These are phyloP conservation scores for Suhomyces sp. DNA, from an alignment of 805 yeast species.

Conservation along the genomic window DNA sequence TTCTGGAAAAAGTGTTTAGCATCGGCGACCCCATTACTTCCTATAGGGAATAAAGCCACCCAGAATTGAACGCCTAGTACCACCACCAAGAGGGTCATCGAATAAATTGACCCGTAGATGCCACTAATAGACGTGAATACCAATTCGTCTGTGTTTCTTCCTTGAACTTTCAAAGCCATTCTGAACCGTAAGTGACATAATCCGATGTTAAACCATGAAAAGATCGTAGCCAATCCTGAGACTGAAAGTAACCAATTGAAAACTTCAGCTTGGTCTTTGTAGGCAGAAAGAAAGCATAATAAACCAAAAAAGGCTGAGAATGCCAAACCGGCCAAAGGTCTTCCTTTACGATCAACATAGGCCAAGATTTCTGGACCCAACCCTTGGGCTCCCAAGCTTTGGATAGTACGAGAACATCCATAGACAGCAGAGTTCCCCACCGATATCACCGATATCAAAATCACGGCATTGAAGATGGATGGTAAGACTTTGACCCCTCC, in stretches of 20 bases:
- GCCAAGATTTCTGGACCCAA: constrained; percentile 14
- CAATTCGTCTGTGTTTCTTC: constrained; percentile 19
- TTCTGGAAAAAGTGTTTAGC: constrained; percentile 24
- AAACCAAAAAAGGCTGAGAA: constrained; percentile 15
- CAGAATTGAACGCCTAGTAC: constrained; percentile 28
- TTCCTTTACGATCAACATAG: constrained; percentile 17
- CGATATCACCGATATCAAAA: constrained; percentile 27
- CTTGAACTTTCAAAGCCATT: constrained; percentile 28
- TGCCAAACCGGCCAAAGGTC: constrained; percentile 16
- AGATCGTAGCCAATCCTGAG: constrained; percentile 36
- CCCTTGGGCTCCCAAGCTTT: constrained; percentile 17
- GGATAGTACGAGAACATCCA: constrained; percentile 23
- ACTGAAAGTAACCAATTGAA: constrained; percentile 34
- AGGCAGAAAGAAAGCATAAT: constrained; percentile 17
- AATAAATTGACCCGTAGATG: constrained; percentile 25
- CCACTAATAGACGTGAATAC: constrained; percentile 24
- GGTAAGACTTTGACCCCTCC: constrained; percentile 28
- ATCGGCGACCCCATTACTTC: constrained; percentile 13
- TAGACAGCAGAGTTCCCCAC: constrained; percentile 31
- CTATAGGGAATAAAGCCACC: constrained; percentile 26
- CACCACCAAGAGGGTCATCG: constrained; percentile 20
- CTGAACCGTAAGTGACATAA: constrained; percentile 36
- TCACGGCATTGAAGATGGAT: constrained; percentile 27
- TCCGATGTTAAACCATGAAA: constrained; percentile 36
- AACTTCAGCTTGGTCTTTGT: constrained; percentile 12